Evolutionary conservation across 257 asterid genomes (phyloP).

Genomic region (Ligustrum vulgare): DNA sequence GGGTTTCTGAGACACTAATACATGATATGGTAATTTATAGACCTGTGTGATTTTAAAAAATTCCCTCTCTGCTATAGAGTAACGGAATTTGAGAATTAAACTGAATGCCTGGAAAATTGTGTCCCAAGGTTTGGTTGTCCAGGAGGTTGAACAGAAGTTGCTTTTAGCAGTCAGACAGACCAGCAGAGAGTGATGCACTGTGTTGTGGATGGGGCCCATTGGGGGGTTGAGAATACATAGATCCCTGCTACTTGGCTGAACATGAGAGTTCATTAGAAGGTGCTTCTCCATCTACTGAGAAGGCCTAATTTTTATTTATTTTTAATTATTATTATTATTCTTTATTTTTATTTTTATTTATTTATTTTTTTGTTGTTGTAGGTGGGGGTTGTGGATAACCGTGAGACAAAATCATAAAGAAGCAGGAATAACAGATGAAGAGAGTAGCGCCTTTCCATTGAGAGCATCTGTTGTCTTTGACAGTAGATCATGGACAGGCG

Average conservation of each 20-base stretch:
- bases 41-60: neutral
- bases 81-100: neutral
- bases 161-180: neutral
- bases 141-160: neutral
- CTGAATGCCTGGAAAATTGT: neutral
- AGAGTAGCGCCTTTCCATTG: too few species aligned
- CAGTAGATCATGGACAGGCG: neutral
- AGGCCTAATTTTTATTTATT: too few species aligned
- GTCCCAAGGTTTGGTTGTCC: neutral
- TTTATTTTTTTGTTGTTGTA: too few species aligned
- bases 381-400: neutral
- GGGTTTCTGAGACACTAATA: neutral
- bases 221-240: neutral
- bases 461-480: neutral
- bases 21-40: neutral
- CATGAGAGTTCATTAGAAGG: too few species aligned
- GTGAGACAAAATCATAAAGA: neutral
- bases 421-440: neutral
- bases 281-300: too few species aligned
- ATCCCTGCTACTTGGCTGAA: too few species aligned
- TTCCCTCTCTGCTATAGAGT: neutral
- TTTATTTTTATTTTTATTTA: too few species aligned
- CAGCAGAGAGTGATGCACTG: neutral
- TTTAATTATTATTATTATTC: too few species aligned
- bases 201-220: neutral